Percentiles rank a stretch among this genome's conserved stretches.
phyloP scores from a whole-genome alignment of 163 green algal genomes.

The Trebouxia gelatinosa region DNA sequence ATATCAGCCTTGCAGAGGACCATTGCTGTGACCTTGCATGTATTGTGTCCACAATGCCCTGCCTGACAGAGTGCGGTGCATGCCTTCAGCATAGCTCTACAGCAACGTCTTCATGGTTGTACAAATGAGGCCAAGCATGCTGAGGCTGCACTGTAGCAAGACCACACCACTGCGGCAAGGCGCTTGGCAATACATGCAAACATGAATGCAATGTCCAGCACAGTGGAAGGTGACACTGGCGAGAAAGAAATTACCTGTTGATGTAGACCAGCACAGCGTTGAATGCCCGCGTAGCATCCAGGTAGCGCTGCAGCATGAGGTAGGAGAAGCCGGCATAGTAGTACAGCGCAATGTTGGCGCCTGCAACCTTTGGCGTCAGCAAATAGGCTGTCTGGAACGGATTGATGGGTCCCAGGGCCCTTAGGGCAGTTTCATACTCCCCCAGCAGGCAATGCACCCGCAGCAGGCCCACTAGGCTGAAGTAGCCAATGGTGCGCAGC shows the following conservation, averaged over 20 bases:
- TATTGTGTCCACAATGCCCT: no score
- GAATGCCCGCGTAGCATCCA: conserved; percentile 79
- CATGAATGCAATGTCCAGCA: no score
- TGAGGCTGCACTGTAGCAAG: no score
- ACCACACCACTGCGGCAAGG: no score
- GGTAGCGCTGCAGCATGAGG: conserved; percentile 85
- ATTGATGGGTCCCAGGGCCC: conserved; percentile 55
- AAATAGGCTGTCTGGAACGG: conserved; percentile 53
- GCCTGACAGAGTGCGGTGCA: no score
- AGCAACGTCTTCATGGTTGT: no score
- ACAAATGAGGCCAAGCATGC: no score
- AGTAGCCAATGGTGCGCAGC: conserved; percentile 95
- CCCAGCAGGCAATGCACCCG: conserved; percentile 91
- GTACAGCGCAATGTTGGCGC: conserved; percentile 84
- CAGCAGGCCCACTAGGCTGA: conserved; percentile 87
- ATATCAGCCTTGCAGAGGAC: no score
- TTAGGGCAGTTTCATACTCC: conserved; percentile 83
- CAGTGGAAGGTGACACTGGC: neutral
- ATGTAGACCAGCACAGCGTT: conserved; percentile 91
- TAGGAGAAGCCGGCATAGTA: conserved; percentile 97
- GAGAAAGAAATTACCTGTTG: conserved; percentile 43
- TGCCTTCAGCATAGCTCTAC: no score
- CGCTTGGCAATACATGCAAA: no score
- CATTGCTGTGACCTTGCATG: no score
- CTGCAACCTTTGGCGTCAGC: conserved; percentile 38